phyloP scores from a whole-genome alignment of 139 green algal species.

The Auxenochlorella protothecoides region DNA sequence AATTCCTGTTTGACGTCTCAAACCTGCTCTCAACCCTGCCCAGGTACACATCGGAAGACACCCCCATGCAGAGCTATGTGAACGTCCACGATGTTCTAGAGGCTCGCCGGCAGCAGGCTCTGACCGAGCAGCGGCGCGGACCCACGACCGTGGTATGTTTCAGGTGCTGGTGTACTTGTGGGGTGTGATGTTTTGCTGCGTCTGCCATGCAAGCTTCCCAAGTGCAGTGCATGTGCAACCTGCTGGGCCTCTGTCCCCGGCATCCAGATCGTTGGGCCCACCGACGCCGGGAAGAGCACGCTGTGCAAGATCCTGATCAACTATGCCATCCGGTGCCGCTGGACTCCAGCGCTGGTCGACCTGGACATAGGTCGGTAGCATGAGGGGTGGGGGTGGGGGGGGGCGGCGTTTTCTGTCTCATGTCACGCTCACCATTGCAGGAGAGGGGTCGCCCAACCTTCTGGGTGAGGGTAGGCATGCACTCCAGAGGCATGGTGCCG shows the following conservation, averaged over 20 bases:
- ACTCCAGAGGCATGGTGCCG: too few species aligned
- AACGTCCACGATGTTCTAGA: slow-evolving; percentile 66
- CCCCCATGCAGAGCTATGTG: slow-evolving; percentile 69
- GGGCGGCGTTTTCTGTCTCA: background rate
- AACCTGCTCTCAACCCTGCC: background rate
- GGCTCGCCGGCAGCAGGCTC: slow-evolving; percentile 30
- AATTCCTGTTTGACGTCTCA: too few species aligned
- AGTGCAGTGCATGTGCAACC: too few species aligned
- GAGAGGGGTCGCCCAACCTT: too few species aligned
- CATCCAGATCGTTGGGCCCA: slow-evolving; percentile 64
- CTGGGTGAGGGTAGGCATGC: too few species aligned
- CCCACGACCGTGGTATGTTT: too few species aligned
- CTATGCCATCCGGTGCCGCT: slow-evolving; percentile 64
- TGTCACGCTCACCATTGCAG: too few species aligned
- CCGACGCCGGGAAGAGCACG: slow-evolving; percentile 78
- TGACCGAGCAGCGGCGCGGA: background rate
- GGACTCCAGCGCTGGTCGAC: slow-evolving; percentile 65
- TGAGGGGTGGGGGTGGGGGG: background rate
- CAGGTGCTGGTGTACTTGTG: too few species aligned
- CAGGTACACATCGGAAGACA: slow-evolving; percentile 74
- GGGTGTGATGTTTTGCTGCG: too few species aligned
- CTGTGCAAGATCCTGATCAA: slow-evolving; percentile 75
- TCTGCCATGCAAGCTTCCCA: too few species aligned
- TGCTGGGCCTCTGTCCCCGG: slow-evolving; percentile 2
- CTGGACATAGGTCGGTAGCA: slow-evolving; percentile 68